phyloP scores from a whole-genome alignment of 2,329 filamentous ascomycete genomes.

The Teratosphaeria viscida region DNA sequence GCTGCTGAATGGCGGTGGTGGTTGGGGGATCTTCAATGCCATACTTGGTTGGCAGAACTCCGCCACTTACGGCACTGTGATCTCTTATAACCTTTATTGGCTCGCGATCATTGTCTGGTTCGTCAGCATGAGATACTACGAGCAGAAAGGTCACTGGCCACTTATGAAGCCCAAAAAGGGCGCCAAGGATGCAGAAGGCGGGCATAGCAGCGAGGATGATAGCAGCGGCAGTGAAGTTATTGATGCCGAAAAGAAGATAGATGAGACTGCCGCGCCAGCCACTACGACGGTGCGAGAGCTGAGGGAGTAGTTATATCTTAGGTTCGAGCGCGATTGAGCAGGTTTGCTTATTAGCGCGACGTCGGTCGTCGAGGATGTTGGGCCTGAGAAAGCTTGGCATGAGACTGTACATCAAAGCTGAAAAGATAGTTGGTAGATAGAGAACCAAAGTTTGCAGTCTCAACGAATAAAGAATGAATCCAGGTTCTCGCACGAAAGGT shows the following conservation, averaged over 20 bases:
- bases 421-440: too few relatives aligned
- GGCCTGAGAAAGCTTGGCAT: neutral
- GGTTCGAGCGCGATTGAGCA: neutral
- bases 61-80: constrained; percentile 75
- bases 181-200: constrained; percentile 11
- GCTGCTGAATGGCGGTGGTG: constrained; percentile 58
- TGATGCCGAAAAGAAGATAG: constrained; percentile 12
- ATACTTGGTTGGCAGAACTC: constrained; percentile 82
- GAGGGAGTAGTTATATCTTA: constrained; percentile 1
- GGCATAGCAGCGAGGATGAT: constrained; percentile 13
- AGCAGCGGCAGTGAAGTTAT: constrained; percentile 10
- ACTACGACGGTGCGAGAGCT: constrained; percentile 11
- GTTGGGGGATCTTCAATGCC: constrained; percentile 82
- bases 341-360: neutral
- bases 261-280: constrained; percentile 5
- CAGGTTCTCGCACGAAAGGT: neutral
- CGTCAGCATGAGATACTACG: constrained; percentile 54
- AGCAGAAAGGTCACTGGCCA: constrained; percentile 44
- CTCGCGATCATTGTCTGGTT: constrained; percentile 57
- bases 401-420: neutral
- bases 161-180: constrained; percentile 27
- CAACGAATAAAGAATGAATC: too few relatives aligned
- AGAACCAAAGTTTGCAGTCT: too few relatives aligned
- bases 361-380: neutral
- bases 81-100: constrained; percentile 87